phyloP scores from a whole-genome alignment of 2,329 filamentous ascomycete species.

The Fusarium tuaranense region DNA sequence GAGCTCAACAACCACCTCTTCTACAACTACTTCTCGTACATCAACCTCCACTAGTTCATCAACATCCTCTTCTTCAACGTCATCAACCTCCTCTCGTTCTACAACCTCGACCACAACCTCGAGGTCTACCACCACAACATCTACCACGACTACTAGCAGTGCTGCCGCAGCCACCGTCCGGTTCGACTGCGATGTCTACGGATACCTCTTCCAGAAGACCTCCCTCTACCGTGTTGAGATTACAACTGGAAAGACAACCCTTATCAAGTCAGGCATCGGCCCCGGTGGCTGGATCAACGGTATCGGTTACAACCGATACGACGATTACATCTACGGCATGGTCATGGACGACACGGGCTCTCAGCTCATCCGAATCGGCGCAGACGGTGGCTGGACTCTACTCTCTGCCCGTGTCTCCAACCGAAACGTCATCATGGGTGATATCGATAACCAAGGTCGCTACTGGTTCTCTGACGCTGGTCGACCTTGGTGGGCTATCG shows the following conservation, averaged over 20 bases:
- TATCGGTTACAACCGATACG: constrained; percentile 36
- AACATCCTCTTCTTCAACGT: neutral
- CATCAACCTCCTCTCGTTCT: neutral
- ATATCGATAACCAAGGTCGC: constrained; percentile 38
- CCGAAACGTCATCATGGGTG: constrained; percentile 34
- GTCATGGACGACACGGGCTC: constrained; percentile 15
- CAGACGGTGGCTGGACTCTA: constrained; percentile 34
- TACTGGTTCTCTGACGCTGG: constrained; percentile 41
- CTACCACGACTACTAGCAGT: neutral
- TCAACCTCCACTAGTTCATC: neutral
- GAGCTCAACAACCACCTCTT: neutral
- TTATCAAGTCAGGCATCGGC: constrained; percentile 26
- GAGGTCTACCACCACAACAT: neutral
- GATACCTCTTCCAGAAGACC: constrained; percentile 35
- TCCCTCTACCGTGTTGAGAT: constrained; percentile 33
- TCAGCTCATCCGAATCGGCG: constrained; percentile 39
- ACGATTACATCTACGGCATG: constrained; percentile 40
- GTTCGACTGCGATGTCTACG: constrained; percentile 33
- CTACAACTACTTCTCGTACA: neutral
- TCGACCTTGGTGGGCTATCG: constrained; percentile 38
- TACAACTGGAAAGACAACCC: constrained; percentile 27
- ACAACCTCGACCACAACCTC: constrained; percentile 6
- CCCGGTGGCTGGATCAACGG: constrained; percentile 39
- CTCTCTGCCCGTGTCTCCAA: constrained; percentile 29
- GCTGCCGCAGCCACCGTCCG: constrained; percentile 8